phyloP scores from a whole-genome alignment of 352 stramenopile species.

The Elongisporangium anandrum region DNA sequence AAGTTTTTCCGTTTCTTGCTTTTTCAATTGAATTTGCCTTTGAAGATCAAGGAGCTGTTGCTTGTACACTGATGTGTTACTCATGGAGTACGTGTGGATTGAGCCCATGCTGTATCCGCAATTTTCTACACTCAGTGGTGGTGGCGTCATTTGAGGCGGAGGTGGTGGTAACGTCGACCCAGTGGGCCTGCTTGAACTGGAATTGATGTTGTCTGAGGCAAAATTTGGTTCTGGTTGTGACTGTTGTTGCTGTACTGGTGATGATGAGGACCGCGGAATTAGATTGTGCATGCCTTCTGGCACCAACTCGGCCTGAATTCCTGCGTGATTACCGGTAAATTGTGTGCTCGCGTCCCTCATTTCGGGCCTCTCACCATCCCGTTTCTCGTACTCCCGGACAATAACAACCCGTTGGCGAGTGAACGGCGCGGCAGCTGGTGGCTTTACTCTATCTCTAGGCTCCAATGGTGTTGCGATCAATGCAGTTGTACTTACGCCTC shows the following conservation, averaged over 20 bases:
- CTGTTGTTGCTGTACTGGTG: not conserved
- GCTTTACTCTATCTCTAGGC: not conserved
- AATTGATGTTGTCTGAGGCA: not conserved
- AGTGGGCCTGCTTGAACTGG: not conserved
- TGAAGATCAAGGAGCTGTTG: constrained; percentile 56
- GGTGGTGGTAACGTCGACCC: not conserved
- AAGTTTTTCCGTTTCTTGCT: constrained; percentile 54
- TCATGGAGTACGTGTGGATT: constrained; percentile 19
- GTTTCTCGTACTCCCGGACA: constrained; percentile 40
- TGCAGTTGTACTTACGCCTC: not conserved
- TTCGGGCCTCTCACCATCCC: constrained; percentile 16
- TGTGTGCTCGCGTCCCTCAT: constrained; percentile 68
- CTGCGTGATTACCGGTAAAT: constrained; percentile 70
- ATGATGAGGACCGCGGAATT: not conserved
- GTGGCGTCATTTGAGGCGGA: not conserved
- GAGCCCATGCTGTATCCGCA: constrained; percentile 27
- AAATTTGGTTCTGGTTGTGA: not conserved
- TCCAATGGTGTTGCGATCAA: not conserved
- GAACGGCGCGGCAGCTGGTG: not conserved
- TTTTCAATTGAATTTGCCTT: constrained; percentile 66
- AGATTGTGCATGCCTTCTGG: constrained; percentile 53
- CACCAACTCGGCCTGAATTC: constrained; percentile 58
- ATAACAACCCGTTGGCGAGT: constrained; percentile 30
- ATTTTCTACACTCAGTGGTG: not conserved
- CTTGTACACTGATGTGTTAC: constrained; percentile 60